These are phyloP conservation scores for Xenosphaeropsis pyriputrescens DNA, from an alignment of 2,329 filamentous ascomycete species.

Conservation along the genomic window DNA sequence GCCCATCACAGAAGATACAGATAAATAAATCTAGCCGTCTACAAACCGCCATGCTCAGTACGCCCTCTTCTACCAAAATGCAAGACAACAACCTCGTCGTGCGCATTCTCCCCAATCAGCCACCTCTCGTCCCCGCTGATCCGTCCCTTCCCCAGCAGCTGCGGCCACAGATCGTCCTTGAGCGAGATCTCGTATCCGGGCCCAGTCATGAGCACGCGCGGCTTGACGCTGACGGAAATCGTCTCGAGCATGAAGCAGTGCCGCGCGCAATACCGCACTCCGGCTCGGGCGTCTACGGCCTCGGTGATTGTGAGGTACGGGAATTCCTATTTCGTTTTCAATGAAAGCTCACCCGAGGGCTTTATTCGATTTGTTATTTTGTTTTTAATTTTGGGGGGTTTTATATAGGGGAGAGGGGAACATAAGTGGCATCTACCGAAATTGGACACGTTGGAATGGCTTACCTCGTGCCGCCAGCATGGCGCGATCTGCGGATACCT, in stretches of 20 bases:
- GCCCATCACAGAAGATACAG: too few relatives aligned
- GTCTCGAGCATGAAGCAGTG: conserved; percentile 32
- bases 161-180: conserved; percentile 26
- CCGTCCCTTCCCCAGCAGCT: conserved; percentile 34
- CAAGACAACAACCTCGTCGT: conserved; percentile 34
- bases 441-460: too few relatives aligned
- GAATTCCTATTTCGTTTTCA: conserved; percentile 22
- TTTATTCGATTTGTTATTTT: too few relatives aligned
- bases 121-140: conserved; percentile 46
- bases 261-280: conserved; percentile 27
- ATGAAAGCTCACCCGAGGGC: too few relatives aligned
- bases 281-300: conserved; percentile 27
- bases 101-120: conserved; percentile 41
- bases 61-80: conserved; percentile 22
- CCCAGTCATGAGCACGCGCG: conserved; percentile 17
- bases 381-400: too few relatives aligned
- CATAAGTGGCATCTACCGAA: too few relatives aligned
- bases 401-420: too few relatives aligned
- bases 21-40: too few relatives aligned
- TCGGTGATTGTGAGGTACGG: conserved; percentile 33
- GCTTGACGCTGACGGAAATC: conserved; percentile 27
- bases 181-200: conserved; percentile 24
- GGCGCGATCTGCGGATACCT: conserved; percentile 22
- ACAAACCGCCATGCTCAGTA: too few relatives aligned
- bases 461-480: conserved; percentile 34